Evolutionary conservation across 495 filamentous ascomycete species (phyloP), one percentile per base, ranked within the genome.

Genomic region (Penicillium paradoxum): DNA sequence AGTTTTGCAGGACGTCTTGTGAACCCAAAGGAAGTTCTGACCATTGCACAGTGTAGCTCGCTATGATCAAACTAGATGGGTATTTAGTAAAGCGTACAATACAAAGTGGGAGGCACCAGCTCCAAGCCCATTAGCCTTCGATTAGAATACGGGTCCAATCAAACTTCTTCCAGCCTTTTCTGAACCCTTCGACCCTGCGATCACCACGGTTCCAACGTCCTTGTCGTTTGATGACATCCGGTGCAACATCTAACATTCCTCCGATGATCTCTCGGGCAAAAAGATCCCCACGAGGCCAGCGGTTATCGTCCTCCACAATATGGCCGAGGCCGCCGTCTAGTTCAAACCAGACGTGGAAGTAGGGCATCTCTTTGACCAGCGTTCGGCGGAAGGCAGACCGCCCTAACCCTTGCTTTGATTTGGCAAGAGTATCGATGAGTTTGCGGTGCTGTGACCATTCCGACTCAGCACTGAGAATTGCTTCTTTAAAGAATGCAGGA

Each of bases 371-470:
- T 74, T 95, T 97, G 21, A 86, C 89, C 29, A 98, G 70, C 2
- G 81, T 85, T 41, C 84, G 77, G 3, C 93, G 81, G 70, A 98
- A 97, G 39, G 93, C 91, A 51, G 75, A 64, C 65, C 88, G 87
- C 0, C 95, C 95, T 32, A 89, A 61, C 1, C 89, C 84, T 45
- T 83, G 78, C 52, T 76, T 80, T 4, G 86, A 78, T 62, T 83
- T 83, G 39, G 79, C 76, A 11, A 88, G 82, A 0, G 93, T 97
- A 64, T 97, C 91, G 45, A 97, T 95, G 54, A 97, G 72, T 65
- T 95, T 93, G 64, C 86, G 86, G 68, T 98, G 93, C 69, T 97
- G 95, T 6, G 88, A 80, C 93, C 95, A 97, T 70, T 97, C 90
- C 49, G 89, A 86, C 60, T 96, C 93, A 0, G 87, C 69, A 3